Percentiles rank a stretch among this genome's conserved stretches.
phyloP scores from a whole-genome alignment of 352 stramenopile genomes.

The Globisporangium yorkense region DNA sequence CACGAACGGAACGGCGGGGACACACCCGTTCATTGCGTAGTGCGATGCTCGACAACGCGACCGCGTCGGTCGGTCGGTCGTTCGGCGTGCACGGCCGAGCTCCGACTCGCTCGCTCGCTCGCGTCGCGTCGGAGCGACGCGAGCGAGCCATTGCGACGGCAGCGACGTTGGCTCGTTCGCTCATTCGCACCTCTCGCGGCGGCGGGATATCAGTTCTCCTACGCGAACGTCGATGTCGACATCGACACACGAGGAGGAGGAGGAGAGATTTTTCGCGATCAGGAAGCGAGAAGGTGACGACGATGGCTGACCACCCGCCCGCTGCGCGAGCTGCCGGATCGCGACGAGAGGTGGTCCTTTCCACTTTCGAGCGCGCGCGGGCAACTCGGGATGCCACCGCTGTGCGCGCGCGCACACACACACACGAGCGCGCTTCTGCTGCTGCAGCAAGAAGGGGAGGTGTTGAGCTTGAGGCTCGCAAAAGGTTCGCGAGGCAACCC shows the following conservation, averaged over 20 bases:
- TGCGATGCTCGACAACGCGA: neutral
- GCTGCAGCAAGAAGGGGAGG: too few relatives aligned
- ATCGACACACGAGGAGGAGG: neutral
- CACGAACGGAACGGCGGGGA: neutral
- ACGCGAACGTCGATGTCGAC: neutral
- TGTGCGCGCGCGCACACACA: too few relatives aligned
- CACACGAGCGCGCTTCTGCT: too few relatives aligned
- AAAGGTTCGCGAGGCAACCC: too few relatives aligned
- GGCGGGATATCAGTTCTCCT: neutral
- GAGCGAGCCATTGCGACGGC: neutral
- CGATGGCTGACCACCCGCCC: neutral
- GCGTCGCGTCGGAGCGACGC: too few relatives aligned
- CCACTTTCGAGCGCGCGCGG: too few relatives aligned
- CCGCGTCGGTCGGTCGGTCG: too few relatives aligned
- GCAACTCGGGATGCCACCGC: neutral
- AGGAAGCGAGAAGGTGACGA: neutral
- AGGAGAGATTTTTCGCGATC: neutral
- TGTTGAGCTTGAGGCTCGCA: too few relatives aligned
- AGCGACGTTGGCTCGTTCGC: too few relatives aligned
- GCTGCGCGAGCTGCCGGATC: too few relatives aligned
- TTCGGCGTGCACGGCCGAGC: too few relatives aligned
- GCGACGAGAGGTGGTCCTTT: neutral
- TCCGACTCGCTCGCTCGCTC: too few relatives aligned
- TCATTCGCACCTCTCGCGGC: neutral
- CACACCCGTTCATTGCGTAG: neutral